These are phyloP conservation scores for Teunomyces stri DNA, from an alignment of 805 yeast genomes.

Conservation along the genomic window DNA sequence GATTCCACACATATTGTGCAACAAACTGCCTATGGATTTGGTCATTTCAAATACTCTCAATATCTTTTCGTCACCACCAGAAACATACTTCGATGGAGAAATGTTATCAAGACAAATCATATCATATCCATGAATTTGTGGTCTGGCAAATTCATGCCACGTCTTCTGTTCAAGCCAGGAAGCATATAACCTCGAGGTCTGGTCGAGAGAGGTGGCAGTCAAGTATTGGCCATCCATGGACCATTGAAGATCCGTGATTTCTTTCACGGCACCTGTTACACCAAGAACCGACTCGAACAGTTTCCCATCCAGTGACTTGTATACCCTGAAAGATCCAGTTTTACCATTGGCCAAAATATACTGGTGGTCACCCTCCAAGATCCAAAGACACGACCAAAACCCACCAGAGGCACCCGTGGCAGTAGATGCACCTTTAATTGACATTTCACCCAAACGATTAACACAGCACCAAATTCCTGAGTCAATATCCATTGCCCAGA, in stretches of 20 bases:
- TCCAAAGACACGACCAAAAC: constrained; percentile 70
- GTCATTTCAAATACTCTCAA: constrained; percentile 89
- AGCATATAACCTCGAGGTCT: constrained; percentile 84
- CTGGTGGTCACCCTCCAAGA: constrained; percentile 32
- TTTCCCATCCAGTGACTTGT: constrained; percentile 43
- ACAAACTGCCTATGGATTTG: constrained; percentile 62
- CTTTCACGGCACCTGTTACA: constrained; percentile 72
- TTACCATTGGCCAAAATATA: constrained; percentile 79
- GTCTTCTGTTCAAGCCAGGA: constrained; percentile 48
- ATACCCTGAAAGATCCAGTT: constrained; percentile 89
- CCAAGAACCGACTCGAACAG: constrained; percentile 51
- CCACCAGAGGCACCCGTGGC: constrained; percentile 92
- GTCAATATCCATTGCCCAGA: constrained; percentile 85
- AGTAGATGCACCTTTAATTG: constrained; percentile 95
- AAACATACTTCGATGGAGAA: constrained; percentile 62
- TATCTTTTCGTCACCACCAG: constrained; percentile 96
- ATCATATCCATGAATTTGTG: constrained; percentile 98
- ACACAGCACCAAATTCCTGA: constrained; percentile 90
- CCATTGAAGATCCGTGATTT: constrained; percentile 81
- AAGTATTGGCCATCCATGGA: constrained; percentile 62
- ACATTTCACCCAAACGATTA: constrained; percentile 82
- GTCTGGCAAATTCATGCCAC: constrained; percentile 94
- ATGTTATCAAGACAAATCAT: constrained; percentile 78
- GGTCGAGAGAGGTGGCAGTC: constrained; percentile 82
- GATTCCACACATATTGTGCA: constrained; percentile 54